Base-by-base conservation (phyloP, 2,329 filamentous ascomycete genomes). In the Chrysoporthe austroafricana region DNA sequence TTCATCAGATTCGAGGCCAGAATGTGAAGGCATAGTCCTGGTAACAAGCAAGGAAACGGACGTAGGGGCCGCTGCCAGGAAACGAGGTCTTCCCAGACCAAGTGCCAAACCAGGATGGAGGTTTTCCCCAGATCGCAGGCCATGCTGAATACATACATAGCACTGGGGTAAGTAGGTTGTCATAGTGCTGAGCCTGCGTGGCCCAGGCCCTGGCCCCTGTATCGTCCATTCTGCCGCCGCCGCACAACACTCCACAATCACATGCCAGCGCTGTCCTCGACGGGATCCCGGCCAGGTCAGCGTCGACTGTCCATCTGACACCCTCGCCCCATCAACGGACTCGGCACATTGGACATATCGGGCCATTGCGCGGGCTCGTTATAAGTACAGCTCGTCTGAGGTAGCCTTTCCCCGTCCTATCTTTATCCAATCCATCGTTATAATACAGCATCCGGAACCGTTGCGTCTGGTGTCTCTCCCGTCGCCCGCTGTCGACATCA, bases 251-350 rank as follows among this genome's bases (percentile, higher is more conserved):
- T 36, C 61, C 48, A 65, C 56, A 43, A 65, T 65, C 63, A 65
- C 63, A 65, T 65, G 63, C 34, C 63, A 65, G 48, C 58, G 21
- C 14, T 8, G 9, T 34, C 56, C 18, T 60, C 44, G 32, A 52
- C 18, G 56, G 46, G n/a, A 60, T 52, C 63, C 63, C 44, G 56
- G 63, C 44, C 63, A 54, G 46, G 63, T 65, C 63, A 65, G 56
- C 52, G 50, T 60, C 56, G 39, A 36, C 32, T 48, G 63, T 26
- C 36, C 63, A 65, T 60, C 63, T 65, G 63, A 65, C 63, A 52
- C 32, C 36, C 36, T 44, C 56, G 14, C 34, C 36, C 26, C 16
- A 18, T 34, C 42, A 14, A 59, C 18, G 6, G 21, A 8, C 50
- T 42, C 13, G 21, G 43, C 50, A 32, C 62, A 64, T 58, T 58